Evolutionary conservation across 306 rosid species (phyloP), one percentile per base, ranked within the genome.

Genomic region (Citrullus colocynthis): DNA sequence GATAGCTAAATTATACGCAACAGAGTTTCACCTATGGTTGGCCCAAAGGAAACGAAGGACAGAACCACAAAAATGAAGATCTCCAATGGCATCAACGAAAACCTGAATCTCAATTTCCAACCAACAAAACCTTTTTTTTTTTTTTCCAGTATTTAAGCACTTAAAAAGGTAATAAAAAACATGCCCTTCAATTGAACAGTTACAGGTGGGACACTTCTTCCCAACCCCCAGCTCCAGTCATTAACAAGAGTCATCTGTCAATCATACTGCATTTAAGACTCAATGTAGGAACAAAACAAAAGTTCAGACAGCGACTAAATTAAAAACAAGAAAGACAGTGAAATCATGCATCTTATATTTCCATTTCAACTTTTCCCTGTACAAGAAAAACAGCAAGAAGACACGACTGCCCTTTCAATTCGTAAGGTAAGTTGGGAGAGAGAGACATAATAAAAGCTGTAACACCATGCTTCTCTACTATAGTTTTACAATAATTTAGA

Each of bases 321-420:
- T 15, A 52, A 74, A 74, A 32, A 32, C 48, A 52, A 74, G 76
- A 21, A 48, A 24, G 28, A 48, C 15, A 2, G 6, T 13, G n/a
- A 45, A 48, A 72, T 13, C 39, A 70, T 45, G 77, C 28, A 32
- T 30, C 18, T 17, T 52, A 74, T 34, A 52, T 74, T 74, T 74
- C 30, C 59, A 52, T 34, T 74, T 17, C 63, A 52, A 74, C 9
- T 52, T 52, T 74, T 51, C 63, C 63, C 78, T 54, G 62, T 74
- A 74, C 78, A 74, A 74, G 78, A 74, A 74, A 74, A 18, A 63
- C 63, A 54, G 78, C 78, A 32, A 18, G 45, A 74, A 74, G 78
- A 52, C 30, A 54, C 54, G 15, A 74, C 9, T 17, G 34, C 34
- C 32, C 44, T 21, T 74, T 74, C 45, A 30, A 74, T 52, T 16